Evolutionary conservation across 2,329 filamentous ascomycete genomes (phyloP).

Genomic region (Hypoxylon sp.): DNA sequence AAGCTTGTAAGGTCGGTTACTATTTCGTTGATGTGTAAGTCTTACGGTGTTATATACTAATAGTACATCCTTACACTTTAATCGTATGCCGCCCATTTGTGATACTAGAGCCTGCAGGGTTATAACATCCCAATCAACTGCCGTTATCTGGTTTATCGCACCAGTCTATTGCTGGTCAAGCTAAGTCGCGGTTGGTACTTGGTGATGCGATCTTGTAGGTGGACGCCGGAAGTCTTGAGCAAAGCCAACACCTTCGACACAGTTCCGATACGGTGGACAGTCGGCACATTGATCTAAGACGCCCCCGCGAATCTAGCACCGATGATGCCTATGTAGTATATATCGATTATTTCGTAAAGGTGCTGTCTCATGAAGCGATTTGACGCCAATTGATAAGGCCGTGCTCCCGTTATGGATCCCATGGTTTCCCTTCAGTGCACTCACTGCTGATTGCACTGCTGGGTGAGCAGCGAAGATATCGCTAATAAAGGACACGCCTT

Average conservation of each 20-base stretch:
- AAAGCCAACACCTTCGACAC: conserved; percentile 46
- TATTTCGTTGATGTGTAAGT: conserved; percentile 44
- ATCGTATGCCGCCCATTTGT: conserved; percentile 59
- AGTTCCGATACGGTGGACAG: conserved; percentile 21
- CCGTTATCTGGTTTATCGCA: conserved; percentile 47
- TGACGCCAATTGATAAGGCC: conserved; percentile 21
- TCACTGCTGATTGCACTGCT: conserved; percentile 19
- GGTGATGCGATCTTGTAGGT: conserved; percentile 57
- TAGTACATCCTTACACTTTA: conserved; percentile 50
- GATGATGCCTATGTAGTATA: conserved; percentile 30
- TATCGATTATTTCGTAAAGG: conserved; percentile 16
- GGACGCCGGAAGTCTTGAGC: conserved; percentile 48
- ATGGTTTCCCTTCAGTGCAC: not conserved
- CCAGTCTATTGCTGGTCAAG: conserved; percentile 37
- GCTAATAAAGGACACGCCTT: conserved; percentile 1
- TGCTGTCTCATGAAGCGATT: conserved; percentile 26
- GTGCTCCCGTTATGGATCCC: conserved; percentile 2
- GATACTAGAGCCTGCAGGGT: conserved; percentile 59
- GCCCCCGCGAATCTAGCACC: conserved; percentile 18
- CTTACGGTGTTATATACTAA: not conserved
- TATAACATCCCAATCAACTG: conserved; percentile 60
- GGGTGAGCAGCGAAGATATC: conserved; percentile 21
- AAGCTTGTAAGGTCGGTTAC: conserved; percentile 51
- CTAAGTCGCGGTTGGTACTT: conserved; percentile 58
- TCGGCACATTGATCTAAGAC: conserved; percentile 20